A percentile compares a stretch with the other conserved stretches of the same genome.
Conservation (phyloP, 352 stramenopile genomes). For the Phytophthora crassamura region DNA sequence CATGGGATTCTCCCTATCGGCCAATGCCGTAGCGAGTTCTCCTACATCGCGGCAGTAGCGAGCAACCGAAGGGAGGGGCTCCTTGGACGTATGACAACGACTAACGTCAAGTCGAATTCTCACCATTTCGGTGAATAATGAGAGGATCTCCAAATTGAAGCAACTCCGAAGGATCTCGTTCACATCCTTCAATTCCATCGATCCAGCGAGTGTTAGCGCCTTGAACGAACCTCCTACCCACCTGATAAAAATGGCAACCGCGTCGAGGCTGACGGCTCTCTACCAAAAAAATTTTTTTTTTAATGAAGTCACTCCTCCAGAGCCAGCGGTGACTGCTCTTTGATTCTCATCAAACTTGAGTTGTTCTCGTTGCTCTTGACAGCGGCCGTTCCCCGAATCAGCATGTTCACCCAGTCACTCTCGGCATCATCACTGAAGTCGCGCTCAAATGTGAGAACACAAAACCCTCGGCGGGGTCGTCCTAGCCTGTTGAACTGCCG, state of each 20-base stretch:
- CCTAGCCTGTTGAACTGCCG: neutral
- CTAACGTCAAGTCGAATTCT: no score
- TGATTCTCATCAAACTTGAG: neutral
- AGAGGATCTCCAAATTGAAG: conserved; percentile 2
- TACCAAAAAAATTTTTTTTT: neutral
- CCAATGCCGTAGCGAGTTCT: no score
- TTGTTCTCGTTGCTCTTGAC: neutral
- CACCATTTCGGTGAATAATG: no score
- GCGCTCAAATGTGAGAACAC: neutral
- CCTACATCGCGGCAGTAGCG: no score
- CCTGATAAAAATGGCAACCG: neutral
- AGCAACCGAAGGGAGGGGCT: no score
- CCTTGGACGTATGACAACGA: no score
- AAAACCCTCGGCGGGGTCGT: neutral
- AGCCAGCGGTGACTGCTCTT: no score
- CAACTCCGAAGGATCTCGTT: conserved; percentile 9
- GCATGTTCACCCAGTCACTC: conserved; percentile 9
- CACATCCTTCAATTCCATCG: neutral
- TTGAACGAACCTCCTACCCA: conserved; percentile 5
- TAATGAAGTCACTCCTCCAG: neutral
- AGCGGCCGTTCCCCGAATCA: conserved; percentile 8
- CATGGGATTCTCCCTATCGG: no score
- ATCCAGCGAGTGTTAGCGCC: neutral
- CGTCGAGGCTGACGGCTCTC: neutral
- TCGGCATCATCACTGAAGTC: conserved; percentile 9